phyloP scores from a whole-genome alignment of 1,284 basidiomycete genomes.

The Mycosarcoma maydis region DNA sequence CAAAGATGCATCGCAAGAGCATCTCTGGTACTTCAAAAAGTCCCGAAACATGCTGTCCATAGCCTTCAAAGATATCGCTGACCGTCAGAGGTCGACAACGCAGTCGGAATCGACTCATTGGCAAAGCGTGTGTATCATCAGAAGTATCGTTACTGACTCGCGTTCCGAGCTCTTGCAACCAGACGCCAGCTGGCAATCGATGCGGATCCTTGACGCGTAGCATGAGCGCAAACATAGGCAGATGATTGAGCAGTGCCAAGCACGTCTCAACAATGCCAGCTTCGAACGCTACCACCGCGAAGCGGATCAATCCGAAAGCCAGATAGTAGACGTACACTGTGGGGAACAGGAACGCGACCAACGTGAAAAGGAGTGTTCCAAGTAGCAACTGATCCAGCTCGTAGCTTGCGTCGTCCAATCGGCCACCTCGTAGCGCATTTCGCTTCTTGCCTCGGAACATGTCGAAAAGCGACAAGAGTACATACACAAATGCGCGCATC shows the following conservation, averaged over 20 bases:
- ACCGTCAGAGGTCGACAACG: slow-evolving; percentile 30
- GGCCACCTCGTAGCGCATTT: slow-evolving; percentile 74
- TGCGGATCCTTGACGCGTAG: slow-evolving; percentile 84
- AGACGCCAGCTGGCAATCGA: slow-evolving; percentile 73
- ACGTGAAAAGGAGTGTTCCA: slow-evolving; percentile 92
- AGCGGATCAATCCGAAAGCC: slow-evolving; percentile 78
- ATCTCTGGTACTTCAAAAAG: slow-evolving; percentile 35
- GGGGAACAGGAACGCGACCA: slow-evolving; percentile 88
- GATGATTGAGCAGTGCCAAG: slow-evolving; percentile 80
- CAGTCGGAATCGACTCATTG: slow-evolving; percentile 12
- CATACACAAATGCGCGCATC: slow-evolving; percentile 75
- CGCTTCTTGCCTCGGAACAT: slow-evolving; percentile 82
- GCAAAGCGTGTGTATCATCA: slow-evolving; percentile 3
- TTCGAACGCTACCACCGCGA: slow-evolving; percentile 22
- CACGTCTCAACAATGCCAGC: slow-evolving; percentile 30
- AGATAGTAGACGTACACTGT: slow-evolving; percentile 87
- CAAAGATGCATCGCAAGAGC: slow-evolving; percentile 30
- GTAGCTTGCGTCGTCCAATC: slow-evolving; percentile 88
- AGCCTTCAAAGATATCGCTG: slow-evolving; percentile 48
- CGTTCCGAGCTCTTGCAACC: slow-evolving; percentile 15
- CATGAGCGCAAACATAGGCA: slow-evolving; percentile 88
- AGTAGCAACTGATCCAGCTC: slow-evolving; percentile 92
- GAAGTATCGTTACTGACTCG: too few species aligned
- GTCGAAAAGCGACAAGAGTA: slow-evolving; percentile 82
- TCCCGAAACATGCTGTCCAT: slow-evolving; percentile 38